phyloP scores from a whole-genome alignment of 345 rosid genomes.

The Laguncularia racemosa region DNA sequence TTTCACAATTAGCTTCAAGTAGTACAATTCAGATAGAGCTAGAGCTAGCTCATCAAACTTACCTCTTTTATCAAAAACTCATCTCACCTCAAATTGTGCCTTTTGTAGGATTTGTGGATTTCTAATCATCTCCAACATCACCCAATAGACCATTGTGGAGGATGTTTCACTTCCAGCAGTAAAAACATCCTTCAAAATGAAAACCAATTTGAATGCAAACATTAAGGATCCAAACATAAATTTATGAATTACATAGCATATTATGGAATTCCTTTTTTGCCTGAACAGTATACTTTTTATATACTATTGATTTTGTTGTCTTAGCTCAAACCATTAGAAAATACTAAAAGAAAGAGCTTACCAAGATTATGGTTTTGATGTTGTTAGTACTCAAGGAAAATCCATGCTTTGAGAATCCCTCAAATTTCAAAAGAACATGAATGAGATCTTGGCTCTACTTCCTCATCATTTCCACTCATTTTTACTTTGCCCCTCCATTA shows the following conservation, averaged over 20 bases:
- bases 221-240: too few relatives aligned
- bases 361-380: conserved; percentile 26
- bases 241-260: neutral
- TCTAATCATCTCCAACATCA: conserved; percentile 20
- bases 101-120: conserved; percentile 20
- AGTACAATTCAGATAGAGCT: conserved; percentile 5
- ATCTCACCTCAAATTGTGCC: conserved; percentile 23
- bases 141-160: conserved; percentile 17
- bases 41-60: conserved; percentile 5
- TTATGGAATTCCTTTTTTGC: neutral
- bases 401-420: neutral
- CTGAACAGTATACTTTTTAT: too few relatives aligned
- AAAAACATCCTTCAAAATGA: conserved; percentile 17
- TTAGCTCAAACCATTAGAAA: too few relatives aligned
- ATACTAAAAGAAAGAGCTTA: neutral
- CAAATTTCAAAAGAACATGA: conserved; percentile 19
- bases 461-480: too few relatives aligned
- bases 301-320: too few relatives aligned
- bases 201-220: neutral
- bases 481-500: too few relatives aligned
- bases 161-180: conserved; percentile 27
- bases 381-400: conserved; percentile 13
- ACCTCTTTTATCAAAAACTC: conserved; percentile 8
- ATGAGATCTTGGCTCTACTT: too few relatives aligned
- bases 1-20: conserved; percentile 16